Conservation (phyloP, 148 eudicot species). For the Rhododendron mucronatum region DNA sequence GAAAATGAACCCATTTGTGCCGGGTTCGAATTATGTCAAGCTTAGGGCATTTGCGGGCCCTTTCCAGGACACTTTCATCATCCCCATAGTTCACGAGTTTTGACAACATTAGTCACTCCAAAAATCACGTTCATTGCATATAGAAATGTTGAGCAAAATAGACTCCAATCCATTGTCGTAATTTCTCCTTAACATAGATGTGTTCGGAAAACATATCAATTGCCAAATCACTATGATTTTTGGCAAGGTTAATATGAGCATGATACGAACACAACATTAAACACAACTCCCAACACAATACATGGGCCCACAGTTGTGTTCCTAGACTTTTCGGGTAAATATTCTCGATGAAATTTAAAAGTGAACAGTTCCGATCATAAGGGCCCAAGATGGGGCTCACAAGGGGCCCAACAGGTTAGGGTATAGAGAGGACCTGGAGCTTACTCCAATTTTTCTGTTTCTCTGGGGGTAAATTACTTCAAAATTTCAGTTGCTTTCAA, state of each 20-base stretch:
- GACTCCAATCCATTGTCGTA: not conserved
- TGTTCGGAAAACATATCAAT: not conserved
- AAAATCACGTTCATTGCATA: not conserved
- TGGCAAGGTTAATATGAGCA: not conserved
- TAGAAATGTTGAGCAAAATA: not conserved
- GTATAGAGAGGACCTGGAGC: not conserved
- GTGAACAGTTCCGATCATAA: not conserved
- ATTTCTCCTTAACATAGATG: not conserved
- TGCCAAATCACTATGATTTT: not conserved
- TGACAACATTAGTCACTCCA: not conserved
- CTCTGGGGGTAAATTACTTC: not conserved
- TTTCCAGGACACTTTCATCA: not conserved
- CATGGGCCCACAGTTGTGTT: not conserved
- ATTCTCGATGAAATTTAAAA: not conserved
- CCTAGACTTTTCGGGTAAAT: not conserved
- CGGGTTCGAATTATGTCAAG: not conserved
- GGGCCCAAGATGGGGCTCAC: not conserved
- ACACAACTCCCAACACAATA: not conserved
- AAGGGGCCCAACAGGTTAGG: not conserved
- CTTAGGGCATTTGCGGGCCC: not conserved
- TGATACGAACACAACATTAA: not conserved
- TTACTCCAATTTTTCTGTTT: not conserved
- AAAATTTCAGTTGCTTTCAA: not conserved
- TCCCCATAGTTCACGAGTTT: no score
- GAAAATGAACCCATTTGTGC: not conserved